These are phyloP conservation scores for Actinomortierella ambigua DNA, from an alignment of 371 early-diverging fungal genomes.

Conservation along the genomic window DNA sequence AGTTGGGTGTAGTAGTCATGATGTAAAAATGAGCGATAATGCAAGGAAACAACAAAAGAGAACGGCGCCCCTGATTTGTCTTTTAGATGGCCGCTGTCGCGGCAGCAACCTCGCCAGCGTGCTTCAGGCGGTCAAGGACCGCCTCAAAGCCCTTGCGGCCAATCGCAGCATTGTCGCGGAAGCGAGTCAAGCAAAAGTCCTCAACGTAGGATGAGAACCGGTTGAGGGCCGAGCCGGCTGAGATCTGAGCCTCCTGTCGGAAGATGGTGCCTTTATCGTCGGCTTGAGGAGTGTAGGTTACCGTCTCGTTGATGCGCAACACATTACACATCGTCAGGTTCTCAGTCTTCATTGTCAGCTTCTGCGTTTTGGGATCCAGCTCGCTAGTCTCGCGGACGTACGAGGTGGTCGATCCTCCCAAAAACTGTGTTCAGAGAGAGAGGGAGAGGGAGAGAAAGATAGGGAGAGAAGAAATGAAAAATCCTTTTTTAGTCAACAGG, in stretches of 20 bases:
- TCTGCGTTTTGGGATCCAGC: conserved; percentile 78
- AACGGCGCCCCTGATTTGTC: too few relatives aligned
- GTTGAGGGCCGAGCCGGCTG: conserved; percentile 77
- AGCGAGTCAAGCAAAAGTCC: conserved; percentile 85
- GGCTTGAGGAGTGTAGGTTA: conserved; percentile 63
- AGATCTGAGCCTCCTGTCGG: conserved; percentile 77
- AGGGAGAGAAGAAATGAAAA: background rate
- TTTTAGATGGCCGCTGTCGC: conserved; percentile 8
- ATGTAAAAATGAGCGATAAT: too few relatives aligned
- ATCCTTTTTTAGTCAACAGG: background rate
- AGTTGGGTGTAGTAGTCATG: too few relatives aligned
- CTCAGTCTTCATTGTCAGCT: conserved; percentile 71
- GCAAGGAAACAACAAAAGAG: too few relatives aligned
- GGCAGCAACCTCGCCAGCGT: conserved; percentile 17
- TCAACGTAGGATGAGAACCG: conserved; percentile 83
- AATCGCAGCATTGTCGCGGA: conserved; percentile 84
- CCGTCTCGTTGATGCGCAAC: conserved; percentile 84
- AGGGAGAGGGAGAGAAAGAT: too few relatives aligned
- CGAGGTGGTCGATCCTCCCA: conserved; percentile 68
- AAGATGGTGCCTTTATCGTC: conserved; percentile 35
- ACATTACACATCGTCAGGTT: conserved; percentile 80
- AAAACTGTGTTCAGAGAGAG: conserved; percentile 46
- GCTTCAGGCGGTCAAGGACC: conserved; percentile 62
- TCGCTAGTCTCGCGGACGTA: conserved; percentile 88
- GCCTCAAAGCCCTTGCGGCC: conserved; percentile 76